phyloP scores from a whole-genome alignment of 352 stramenopile genomes.

The Pythium chondricola region DNA sequence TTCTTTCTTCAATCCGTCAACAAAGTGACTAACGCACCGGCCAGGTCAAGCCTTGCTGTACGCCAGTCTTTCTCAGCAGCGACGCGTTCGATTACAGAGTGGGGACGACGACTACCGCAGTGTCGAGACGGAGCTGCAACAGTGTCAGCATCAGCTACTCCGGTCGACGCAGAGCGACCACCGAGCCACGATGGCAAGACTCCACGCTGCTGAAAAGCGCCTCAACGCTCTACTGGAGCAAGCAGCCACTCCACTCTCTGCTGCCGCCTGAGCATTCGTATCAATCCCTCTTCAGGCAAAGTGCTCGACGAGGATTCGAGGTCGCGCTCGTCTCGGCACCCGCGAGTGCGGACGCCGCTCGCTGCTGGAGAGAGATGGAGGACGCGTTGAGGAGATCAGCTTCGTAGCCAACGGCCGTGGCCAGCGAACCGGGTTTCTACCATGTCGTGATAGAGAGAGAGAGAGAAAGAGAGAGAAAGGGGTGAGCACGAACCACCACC shows the following conservation, averaged over 20 bases:
- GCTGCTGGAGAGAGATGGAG: slow-evolving; percentile 44
- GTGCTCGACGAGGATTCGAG: too few relatives aligned
- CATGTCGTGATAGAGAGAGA: neutral
- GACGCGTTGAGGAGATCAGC: slow-evolving; percentile 51
- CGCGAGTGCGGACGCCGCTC: too few relatives aligned
- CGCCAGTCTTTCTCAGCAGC: slow-evolving; percentile 31
- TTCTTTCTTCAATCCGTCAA: too few relatives aligned
- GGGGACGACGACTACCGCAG: slow-evolving; percentile 43
- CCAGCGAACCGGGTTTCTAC: slow-evolving; percentile 28
- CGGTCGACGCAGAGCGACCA: slow-evolving; percentile 40
- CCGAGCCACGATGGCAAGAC: slow-evolving; percentile 24
- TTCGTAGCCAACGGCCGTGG: slow-evolving; percentile 35
- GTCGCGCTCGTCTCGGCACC: too few relatives aligned
- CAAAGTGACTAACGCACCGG: too few relatives aligned
- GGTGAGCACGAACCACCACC: too few relatives aligned
- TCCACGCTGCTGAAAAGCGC: slow-evolving; percentile 35
- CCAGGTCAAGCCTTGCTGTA: slow-evolving; percentile 28
- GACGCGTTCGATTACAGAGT: slow-evolving; percentile 43
- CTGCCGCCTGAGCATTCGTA: neutral
- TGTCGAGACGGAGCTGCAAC: slow-evolving; percentile 32
- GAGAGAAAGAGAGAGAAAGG: too few relatives aligned
- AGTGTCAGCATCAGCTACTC: slow-evolving; percentile 39
- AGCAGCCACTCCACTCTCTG: neutral
- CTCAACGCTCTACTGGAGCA: slow-evolving; percentile 22
- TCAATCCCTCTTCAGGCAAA: too few relatives aligned